Conservation (phyloP, 2,329 filamentous ascomycete species). For the Fonsecaea nubica region DNA sequence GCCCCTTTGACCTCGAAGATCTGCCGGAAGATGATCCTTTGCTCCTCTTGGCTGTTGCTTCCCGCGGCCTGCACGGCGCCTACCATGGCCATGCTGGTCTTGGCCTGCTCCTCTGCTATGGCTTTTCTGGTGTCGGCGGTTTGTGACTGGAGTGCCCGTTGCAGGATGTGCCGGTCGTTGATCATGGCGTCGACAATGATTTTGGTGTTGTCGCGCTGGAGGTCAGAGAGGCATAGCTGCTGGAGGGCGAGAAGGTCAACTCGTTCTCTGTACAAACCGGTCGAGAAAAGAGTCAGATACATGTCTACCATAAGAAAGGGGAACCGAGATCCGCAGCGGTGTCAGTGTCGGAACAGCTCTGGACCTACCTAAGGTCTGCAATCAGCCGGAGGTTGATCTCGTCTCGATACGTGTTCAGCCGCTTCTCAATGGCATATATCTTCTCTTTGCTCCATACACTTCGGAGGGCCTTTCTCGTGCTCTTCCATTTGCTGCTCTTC, state of each 20-base stretch:
- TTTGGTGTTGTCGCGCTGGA: background rate
- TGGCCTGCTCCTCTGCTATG: background rate
- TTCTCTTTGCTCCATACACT: constrained; percentile 6
- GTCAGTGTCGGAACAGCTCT: background rate
- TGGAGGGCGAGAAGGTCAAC: background rate
- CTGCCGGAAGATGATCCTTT: background rate
- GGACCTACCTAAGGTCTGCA: background rate
- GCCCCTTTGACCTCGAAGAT: background rate
- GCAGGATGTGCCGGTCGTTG: background rate
- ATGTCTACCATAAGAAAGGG: background rate
- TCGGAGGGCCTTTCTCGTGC: constrained; percentile 1
- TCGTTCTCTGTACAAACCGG: background rate
- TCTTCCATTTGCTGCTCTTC: background rate
- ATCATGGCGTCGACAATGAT: background rate
- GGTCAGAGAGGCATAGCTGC: background rate
- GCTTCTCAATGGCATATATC: background rate
- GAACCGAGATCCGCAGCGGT: background rate
- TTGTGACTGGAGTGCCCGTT: background rate
- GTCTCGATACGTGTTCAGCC: background rate
- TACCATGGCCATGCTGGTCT: background rate
- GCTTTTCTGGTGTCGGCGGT: background rate
- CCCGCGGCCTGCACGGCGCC: background rate
- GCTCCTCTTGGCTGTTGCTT: background rate
- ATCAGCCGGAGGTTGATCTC: constrained; percentile 2
- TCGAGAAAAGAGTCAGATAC: too few relatives aligned